Percentiles rank a stretch among this genome's conserved stretches.
Conservation (phyloP, 192 early-diverging fungal genomes). For the Gigaspora rosea region DNA sequence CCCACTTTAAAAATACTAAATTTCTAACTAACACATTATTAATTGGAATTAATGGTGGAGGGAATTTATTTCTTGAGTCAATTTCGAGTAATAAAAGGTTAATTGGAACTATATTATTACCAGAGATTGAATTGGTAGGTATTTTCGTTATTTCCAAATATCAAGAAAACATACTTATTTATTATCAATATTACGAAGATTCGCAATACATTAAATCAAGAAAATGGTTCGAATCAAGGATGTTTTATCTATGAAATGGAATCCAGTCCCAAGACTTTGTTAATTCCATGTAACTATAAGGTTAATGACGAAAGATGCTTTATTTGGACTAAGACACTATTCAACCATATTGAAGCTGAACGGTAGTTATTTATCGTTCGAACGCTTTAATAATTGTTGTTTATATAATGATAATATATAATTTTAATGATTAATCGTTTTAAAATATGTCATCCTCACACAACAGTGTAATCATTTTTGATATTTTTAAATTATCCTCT, state of each 20-base stretch:
- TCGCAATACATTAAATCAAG: background rate
- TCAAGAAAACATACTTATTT: background rate
- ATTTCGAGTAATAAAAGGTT: background rate
- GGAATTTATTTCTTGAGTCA: background rate
- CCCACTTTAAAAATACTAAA: background rate
- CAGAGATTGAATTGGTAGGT: conserved; percentile 4
- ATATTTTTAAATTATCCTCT: background rate
- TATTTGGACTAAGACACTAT: background rate
- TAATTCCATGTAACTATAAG: conserved; percentile 6
- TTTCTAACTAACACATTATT: background rate
- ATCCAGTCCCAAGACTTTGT: background rate
- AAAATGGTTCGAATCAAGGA: background rate
- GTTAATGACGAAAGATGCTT: conserved; percentile 18
- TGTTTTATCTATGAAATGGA: conserved; percentile 6
- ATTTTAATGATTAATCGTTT: too few relatives aligned
- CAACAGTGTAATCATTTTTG: background rate
- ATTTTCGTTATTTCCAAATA: background rate
- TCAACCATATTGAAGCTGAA: conserved; percentile 1
- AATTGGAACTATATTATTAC: background rate
- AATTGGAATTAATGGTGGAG: conserved; percentile 10
- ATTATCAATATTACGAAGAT: background rate
- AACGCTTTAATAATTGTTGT: background rate
- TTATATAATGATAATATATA: too few relatives aligned
- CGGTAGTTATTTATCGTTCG: background rate
- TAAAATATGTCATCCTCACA: background rate